Evolutionary conservation across 805 yeast genomes (phyloP), one percentile per base, ranked within the genome.

Genomic region (Hanseniaspora vineae): DNA sequence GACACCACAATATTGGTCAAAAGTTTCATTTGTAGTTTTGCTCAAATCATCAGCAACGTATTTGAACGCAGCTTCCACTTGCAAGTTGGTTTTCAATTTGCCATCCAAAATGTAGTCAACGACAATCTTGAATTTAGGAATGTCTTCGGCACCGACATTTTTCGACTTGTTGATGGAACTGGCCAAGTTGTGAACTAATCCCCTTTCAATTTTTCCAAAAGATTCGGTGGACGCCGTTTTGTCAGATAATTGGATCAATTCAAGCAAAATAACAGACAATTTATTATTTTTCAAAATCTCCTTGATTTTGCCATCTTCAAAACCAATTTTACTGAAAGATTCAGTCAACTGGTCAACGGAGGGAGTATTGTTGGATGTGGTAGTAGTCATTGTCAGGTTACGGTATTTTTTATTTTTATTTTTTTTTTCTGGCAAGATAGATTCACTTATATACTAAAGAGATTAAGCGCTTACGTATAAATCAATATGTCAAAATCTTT

Each of bases 231-330:
- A 23, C 8, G 29, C 44, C 35, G 58, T 58, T 29, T 55, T 47
- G 42, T 67, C 59, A 1, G 57, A 50, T 46, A 76, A 77, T 20
- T 60, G 57, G 48, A 84, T 70, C 50, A 88, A 73, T 35, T 75
- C 75, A 31, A 70, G 72, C 46, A 92, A 72, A 1, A 95, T 77
- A 39, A 70, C 69, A 15, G 90, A 76, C 39, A 89, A 94, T 64
- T 89, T 89, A 61, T 80, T 80, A 69, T 92, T 90, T 64, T 87
- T 90, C 49, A 78, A 64, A 49, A 88, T 81, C 60, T 92, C 97
- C 45, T 78, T 76, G 50, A 84, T 72, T 62, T 85, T 86, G 55
- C 78, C 71, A 15, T 82, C 90, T 55, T 75, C 78, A 54, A 84
- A 77, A 13, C 94, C 94, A 49, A 81, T 53, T n/a, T 54, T 51